Conservation (phyloP, 2,329 filamentous ascomycete species). For the Westerdykella ornata region DNA sequence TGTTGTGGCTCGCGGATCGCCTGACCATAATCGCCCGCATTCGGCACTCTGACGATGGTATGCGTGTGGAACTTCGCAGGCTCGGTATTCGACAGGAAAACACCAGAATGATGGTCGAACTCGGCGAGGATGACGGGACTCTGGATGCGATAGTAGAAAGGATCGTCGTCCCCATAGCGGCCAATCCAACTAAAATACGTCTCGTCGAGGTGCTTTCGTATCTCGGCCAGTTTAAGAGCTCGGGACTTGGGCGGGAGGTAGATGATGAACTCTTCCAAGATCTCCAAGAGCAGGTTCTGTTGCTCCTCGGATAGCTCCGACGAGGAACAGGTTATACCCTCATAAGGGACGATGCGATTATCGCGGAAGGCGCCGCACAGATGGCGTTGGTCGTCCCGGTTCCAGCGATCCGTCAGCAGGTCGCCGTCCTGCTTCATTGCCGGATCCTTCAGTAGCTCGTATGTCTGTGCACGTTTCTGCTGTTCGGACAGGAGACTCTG, state of each 20-base stretch:
- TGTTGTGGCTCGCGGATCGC: slow-evolving; percentile 35
- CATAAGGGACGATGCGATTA: slow-evolving; percentile 66
- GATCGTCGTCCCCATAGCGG: slow-evolving; percentile 56
- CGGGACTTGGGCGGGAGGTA: slow-evolving; percentile 58
- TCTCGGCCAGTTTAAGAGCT: slow-evolving; percentile 48
- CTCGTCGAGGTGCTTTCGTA: slow-evolving; percentile 54
- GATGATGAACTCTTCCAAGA: slow-evolving; percentile 59
- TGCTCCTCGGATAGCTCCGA: slow-evolving; percentile 48
- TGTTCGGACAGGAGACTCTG: slow-evolving; percentile 49
- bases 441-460: slow-evolving; percentile 55
- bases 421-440: slow-evolving; percentile 53
- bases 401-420: slow-evolving; percentile 57
- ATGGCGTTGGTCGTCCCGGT: slow-evolving; percentile 73
- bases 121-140: slow-evolving; percentile 68
- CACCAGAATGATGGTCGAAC: slow-evolving; percentile 74
- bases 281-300: slow-evolving; percentile 49
- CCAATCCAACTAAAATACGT: slow-evolving; percentile 80
- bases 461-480: slow-evolving; percentile 51
- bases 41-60: slow-evolving; percentile 64
- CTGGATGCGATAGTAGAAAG: slow-evolving; percentile 74
- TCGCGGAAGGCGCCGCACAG: slow-evolving; percentile 72
- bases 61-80: slow-evolving; percentile 76
- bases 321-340: slow-evolving; percentile 52
- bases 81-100: slow-evolving; percentile 66
- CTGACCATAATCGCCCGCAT: slow-evolving; percentile 68